Conservation (phyloP, 2,329 filamentous ascomycete species). For the Pseudogymnoascus sp. region DNA sequence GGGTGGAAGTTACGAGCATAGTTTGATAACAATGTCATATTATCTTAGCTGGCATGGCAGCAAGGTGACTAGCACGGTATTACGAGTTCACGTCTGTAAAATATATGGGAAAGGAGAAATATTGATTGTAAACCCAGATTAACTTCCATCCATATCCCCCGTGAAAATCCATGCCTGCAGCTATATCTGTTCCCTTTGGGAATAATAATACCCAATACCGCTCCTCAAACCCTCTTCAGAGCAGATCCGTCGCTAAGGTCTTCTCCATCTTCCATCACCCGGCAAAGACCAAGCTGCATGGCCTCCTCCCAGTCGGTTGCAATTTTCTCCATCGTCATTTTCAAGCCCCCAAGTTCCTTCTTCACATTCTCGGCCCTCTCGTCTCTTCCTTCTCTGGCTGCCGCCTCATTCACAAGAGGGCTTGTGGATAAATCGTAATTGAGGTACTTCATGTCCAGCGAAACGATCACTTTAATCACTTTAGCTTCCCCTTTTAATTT, state of each 20-base stretch:
- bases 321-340: conserved; percentile 19
- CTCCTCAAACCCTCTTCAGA: background rate
- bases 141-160: background rate
- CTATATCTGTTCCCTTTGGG: background rate
- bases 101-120: background rate
- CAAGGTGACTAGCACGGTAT: too few species aligned
- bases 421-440: background rate
- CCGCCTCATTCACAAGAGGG: background rate
- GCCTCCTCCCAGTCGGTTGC: conserved; percentile 17
- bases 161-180: background rate
- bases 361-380: conserved; percentile 1
- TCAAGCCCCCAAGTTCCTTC: conserved; percentile 17
- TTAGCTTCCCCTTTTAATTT: conserved; percentile 15
- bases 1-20: conserved; percentile 7
- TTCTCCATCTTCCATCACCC: background rate
- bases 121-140: background rate
- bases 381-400: conserved; percentile 12
- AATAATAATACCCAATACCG: background rate
- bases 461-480: conserved; percentile 13
- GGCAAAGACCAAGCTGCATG: conserved; percentile 15
- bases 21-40: background rate
- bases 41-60: too few species aligned
- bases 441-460: conserved; percentile 13
- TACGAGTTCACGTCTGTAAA: too few species aligned
- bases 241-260: background rate